These are phyloP conservation scores for Globisporangium ultimum DNA, from an alignment of 352 stramenopile species.

Conservation along the genomic window DNA sequence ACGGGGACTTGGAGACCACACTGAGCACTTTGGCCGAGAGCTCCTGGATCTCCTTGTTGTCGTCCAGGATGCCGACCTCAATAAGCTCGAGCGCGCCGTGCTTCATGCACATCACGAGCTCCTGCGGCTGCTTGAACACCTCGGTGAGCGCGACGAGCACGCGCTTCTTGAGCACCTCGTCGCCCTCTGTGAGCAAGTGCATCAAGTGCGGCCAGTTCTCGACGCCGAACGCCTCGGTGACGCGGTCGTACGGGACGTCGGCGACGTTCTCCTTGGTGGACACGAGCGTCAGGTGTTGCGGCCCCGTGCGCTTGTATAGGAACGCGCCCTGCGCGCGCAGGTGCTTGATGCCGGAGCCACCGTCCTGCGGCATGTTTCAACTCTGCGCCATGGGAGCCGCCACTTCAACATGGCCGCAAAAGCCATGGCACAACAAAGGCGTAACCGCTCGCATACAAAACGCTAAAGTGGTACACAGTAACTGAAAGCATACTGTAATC, in stretches of 20 bases:
- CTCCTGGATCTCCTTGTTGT: slow-evolving; percentile 41
- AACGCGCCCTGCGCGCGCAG: slow-evolving; percentile 48
- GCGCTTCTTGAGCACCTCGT: slow-evolving; percentile 42
- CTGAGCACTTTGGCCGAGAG: slow-evolving; percentile 51
- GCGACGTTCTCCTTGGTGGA: slow-evolving; percentile 44
- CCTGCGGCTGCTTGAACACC: slow-evolving; percentile 58
- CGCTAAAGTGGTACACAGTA: background rate
- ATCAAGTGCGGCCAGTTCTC: slow-evolving; percentile 74
- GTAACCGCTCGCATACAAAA: slow-evolving; percentile 5
- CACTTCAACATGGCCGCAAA: slow-evolving; percentile 1
- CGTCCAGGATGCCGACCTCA: slow-evolving; percentile 32
- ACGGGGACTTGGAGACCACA: slow-evolving; percentile 44
- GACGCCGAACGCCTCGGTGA: slow-evolving; percentile 60
- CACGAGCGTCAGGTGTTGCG: slow-evolving; percentile 59
- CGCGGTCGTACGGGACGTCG: slow-evolving; percentile 53
- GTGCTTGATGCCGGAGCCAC: slow-evolving; percentile 37
- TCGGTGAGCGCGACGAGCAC: slow-evolving; percentile 42
- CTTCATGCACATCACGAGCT: slow-evolving; percentile 63
- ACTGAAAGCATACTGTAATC: background rate
- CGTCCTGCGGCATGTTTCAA: background rate
- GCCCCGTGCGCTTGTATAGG: slow-evolving; percentile 62
- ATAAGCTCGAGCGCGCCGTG: slow-evolving; percentile 54
- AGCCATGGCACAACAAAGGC: background rate
- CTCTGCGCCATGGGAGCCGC: background rate
- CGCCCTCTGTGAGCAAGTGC: slow-evolving; percentile 50